Percentiles rank a stretch among this genome's conserved stretches.
Evolutionary conservation across 2,329 filamentous ascomycete genomes (phyloP).

Genomic region (Onygenales sp.): DNA sequence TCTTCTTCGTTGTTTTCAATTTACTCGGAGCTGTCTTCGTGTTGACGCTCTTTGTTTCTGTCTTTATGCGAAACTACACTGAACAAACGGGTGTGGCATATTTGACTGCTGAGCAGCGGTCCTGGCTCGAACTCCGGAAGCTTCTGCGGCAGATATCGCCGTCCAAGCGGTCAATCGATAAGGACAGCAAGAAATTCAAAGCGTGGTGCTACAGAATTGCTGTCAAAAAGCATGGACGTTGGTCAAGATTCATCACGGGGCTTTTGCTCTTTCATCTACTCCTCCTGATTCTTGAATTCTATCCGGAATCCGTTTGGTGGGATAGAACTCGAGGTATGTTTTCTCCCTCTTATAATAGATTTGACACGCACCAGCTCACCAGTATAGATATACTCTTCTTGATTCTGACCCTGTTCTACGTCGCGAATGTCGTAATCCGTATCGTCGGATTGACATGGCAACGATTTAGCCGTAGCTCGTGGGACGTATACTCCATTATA

Average conservation of each 20-base stretch:
- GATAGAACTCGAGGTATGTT: conserved; percentile 51
- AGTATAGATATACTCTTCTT: conserved; percentile 63
- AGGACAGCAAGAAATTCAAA: conserved; percentile 67
- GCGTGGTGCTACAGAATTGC: conserved; percentile 92
- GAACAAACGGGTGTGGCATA: conserved; percentile 97
- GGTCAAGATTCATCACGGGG: conserved; percentile 74
- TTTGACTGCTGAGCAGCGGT: conserved; percentile 87
- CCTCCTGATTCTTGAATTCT: conserved; percentile 77
- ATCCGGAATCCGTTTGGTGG: conserved; percentile 64
- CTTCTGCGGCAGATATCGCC: conserved; percentile 85
- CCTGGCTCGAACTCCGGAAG: conserved; percentile 92
- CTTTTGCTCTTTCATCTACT: conserved; percentile 74
- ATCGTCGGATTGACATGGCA: conserved; percentile 85
- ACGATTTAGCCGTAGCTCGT: conserved; percentile 83
- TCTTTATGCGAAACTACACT: conserved; percentile 99
- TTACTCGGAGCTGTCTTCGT: conserved; percentile 93
- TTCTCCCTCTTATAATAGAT: not conserved
- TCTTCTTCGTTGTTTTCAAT: conserved; percentile 97
- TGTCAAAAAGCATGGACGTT: conserved; percentile 85
- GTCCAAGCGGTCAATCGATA: conserved; percentile 79
- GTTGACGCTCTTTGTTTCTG: conserved; percentile 92
- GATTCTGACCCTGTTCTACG: conserved; percentile 69
- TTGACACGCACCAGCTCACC: not conserved
- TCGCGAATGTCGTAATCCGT: conserved; percentile 72
- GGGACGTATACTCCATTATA: conserved; percentile 84